phyloP scores from a whole-genome alignment of 371 early-diverging fungal species.

The Apophysomyces trapeziformis region DNA sequence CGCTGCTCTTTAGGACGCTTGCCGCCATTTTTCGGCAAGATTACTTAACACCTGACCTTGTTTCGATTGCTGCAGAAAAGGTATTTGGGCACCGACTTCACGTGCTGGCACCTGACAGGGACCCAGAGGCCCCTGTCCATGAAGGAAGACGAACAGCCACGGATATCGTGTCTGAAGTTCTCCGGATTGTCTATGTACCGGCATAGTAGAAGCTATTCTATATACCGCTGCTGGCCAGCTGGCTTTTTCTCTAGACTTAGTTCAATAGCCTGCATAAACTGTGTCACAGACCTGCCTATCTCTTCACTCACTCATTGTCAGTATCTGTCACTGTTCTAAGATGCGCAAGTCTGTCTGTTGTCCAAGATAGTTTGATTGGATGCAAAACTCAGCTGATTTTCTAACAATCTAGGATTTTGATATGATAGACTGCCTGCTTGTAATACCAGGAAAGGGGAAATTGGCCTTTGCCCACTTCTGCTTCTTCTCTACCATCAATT shows the following conservation, averaged over 20 bases:
- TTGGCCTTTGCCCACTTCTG: too few species aligned
- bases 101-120: neutral
- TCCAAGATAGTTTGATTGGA: too few species aligned
- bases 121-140: neutral
- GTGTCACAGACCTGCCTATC: neutral
- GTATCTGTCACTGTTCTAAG: too few species aligned
- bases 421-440: too few species aligned
- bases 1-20: constrained; percentile 36
- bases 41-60: constrained; percentile 63
- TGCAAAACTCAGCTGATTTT: too few species aligned
- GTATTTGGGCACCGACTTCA: constrained; percentile 30
- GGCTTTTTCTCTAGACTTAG: neutral
- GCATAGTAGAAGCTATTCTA: constrained; percentile 2
- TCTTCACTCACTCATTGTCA: too few species aligned
- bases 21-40: constrained; percentile 60
- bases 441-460: too few species aligned
- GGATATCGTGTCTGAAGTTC: constrained; percentile 19
- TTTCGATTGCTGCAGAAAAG: constrained; percentile 60
- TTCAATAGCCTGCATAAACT: neutral
- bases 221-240: neutral
- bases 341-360: too few species aligned
- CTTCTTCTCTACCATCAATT: too few species aligned
- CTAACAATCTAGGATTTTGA: too few species aligned
- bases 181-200: constrained; percentile 24
- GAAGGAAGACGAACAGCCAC: constrained; percentile 10